Evolutionary conservation across 768 basidiomycete species (phyloP).

Genomic region (Leccinum subgranulosum): DNA sequence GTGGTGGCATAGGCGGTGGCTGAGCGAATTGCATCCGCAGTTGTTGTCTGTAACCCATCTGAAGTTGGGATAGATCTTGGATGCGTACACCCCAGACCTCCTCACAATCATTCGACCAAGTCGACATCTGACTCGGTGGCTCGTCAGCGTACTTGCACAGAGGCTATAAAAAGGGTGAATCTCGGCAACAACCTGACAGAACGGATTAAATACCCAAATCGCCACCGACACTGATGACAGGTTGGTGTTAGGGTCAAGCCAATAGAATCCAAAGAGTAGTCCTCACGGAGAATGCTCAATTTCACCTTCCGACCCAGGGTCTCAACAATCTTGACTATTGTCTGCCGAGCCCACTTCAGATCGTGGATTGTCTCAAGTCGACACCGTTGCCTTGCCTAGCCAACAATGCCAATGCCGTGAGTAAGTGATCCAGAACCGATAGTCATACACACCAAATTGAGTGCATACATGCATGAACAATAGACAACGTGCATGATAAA

Average conservation of each 20-base stretch:
- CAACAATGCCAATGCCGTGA: neutral
- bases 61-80: constrained; percentile 39
- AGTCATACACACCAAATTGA: constrained; percentile 55
- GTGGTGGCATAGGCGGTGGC: constrained; percentile 27
- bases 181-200: constrained; percentile 23
- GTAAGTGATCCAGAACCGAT: neutral
- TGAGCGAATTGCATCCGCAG: constrained; percentile 15
- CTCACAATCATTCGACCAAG: constrained; percentile 62
- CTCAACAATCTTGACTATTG: constrained; percentile 38
- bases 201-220: constrained; percentile 51
- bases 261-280: constrained; percentile 33
- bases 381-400: constrained; percentile 33
- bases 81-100: constrained; percentile 64
- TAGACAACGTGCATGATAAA: constrained; percentile 72
- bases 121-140: constrained; percentile 50
- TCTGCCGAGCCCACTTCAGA: constrained; percentile 36
- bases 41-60: constrained; percentile 14
- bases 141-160: constrained; percentile 62
- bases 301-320: constrained; percentile 40
- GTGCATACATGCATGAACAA: constrained; percentile 61
- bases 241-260: constrained; percentile 7
- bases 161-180: constrained; percentile 41
- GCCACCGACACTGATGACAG: constrained; percentile 53
- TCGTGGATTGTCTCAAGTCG: constrained; percentile 24
- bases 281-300: constrained; percentile 44